phyloP scores from a whole-genome alignment of 805 yeast species.

The Pichia kluyveri region DNA sequence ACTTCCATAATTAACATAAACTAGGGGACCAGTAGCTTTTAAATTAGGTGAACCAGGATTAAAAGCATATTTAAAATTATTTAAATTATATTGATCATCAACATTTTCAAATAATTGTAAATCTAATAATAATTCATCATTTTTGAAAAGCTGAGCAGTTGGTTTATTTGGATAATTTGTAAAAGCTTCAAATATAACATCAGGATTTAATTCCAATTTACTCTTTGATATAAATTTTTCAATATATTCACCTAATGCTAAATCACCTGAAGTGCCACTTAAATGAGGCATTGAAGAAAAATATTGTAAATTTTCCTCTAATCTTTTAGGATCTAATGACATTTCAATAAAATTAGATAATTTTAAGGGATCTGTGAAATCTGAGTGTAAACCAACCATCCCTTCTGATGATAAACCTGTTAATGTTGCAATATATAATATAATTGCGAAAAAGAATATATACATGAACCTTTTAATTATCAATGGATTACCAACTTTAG shows the following conservation, averaged over 20 bases:
- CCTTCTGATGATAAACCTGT: slow-evolving; percentile 45
- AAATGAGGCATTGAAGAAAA: slow-evolving; percentile 75
- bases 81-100: slow-evolving; percentile 6
- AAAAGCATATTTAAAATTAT: slow-evolving; percentile 34
- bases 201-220: slow-evolving; percentile 44
- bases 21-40: slow-evolving; percentile 34
- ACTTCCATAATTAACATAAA: slow-evolving; percentile 65
- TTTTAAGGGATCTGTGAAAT: slow-evolving; percentile 51
- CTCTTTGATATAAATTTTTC: slow-evolving; percentile 48
- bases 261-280: slow-evolving; percentile 84
- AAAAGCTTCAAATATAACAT: slow-evolving; percentile 43
- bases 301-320: slow-evolving; percentile 63
- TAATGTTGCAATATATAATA: slow-evolving; percentile 49
- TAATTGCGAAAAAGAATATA: slow-evolving; percentile 51
- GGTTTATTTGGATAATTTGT: slow-evolving; percentile 50
- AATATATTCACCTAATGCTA: slow-evolving; percentile 59
- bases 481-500: slow-evolving; percentile 75
- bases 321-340: slow-evolving; percentile 44
- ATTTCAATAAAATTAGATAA: slow-evolving; percentile 40
- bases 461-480: slow-evolving; percentile 72
- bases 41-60: slow-evolving; percentile 64
- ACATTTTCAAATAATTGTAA: slow-evolving; percentile 17
- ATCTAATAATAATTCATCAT: slow-evolving; percentile 13
- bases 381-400: slow-evolving; percentile 36
- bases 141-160: slow-evolving; percentile 23